Evolutionary conservation across 2,329 filamentous ascomycete species (phyloP).

Genomic region (Fusarium avenaceum): DNA sequence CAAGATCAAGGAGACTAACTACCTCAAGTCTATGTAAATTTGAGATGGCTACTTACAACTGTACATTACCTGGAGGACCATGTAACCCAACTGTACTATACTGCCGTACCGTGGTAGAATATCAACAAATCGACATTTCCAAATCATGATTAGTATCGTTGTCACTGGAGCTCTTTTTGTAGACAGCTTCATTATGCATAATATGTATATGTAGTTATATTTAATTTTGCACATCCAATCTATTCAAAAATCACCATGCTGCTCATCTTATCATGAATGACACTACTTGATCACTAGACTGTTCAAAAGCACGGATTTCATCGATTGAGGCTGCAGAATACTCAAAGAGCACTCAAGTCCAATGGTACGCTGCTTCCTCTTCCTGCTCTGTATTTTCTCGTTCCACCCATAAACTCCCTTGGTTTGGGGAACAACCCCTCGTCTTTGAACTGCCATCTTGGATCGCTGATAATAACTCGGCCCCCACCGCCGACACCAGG

Average conservation of each 20-base stretch:
- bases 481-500: slow-evolving; percentile 46
- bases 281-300: slow-evolving; percentile 9
- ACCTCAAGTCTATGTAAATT: slow-evolving; percentile 81
- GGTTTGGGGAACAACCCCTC: slow-evolving; percentile 88
- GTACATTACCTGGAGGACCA: slow-evolving; percentile 47
- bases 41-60: slow-evolving; percentile 33
- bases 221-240: slow-evolving; percentile 30
- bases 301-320: slow-evolving; percentile 13
- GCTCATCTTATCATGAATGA: slow-evolving; percentile 29
- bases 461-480: slow-evolving; percentile 77
- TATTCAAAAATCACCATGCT: slow-evolving; percentile 40
- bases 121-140: slow-evolving; percentile 19
- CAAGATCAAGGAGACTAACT: slow-evolving; percentile 87
- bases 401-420: slow-evolving; percentile 79
- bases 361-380: slow-evolving; percentile 94
- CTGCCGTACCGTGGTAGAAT: slow-evolving; percentile 26
- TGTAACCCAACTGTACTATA: slow-evolving; percentile 49
- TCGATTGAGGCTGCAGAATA: slow-evolving; percentile 24
- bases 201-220: slow-evolving; percentile 4
- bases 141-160: background rate
- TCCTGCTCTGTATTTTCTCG: slow-evolving; percentile 87
- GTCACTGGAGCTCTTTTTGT: background rate
- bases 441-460: slow-evolving; percentile 87
- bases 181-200: background rate
- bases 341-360: slow-evolving; percentile 75